Conservation (phyloP, 2,329 filamentous ascomycete species). For the Ustilaginoidea virens region DNA sequence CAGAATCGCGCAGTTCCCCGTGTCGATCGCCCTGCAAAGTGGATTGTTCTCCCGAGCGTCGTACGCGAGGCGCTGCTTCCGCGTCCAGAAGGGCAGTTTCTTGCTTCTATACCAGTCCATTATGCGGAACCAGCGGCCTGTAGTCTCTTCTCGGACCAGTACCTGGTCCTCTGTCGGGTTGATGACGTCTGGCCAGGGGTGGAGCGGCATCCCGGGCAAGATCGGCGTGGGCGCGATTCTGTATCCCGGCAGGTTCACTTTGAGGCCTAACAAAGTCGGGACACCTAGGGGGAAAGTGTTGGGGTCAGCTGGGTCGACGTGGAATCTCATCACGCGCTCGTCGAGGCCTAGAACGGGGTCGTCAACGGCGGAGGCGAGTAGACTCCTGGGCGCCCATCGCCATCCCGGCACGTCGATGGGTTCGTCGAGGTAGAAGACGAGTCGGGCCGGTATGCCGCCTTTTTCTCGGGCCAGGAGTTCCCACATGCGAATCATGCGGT, state of each 20-base stretch:
- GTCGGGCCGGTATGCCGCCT: conserved; percentile 7
- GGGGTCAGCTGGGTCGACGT: background rate
- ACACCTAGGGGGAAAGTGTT: conserved; percentile 1
- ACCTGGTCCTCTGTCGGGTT: conserved; percentile 7
- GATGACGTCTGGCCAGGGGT: conserved; percentile 8
- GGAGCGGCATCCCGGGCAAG: conserved; percentile 3
- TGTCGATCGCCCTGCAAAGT: conserved; percentile 7
- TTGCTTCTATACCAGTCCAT: conserved; percentile 9
- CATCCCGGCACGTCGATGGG: conserved; percentile 9
- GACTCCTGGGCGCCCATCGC: conserved; percentile 13
- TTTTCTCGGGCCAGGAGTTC: conserved; percentile 7
- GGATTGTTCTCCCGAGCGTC: conserved; percentile 5
- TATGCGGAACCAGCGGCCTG: conserved; percentile 7
- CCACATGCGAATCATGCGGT: conserved; percentile 12
- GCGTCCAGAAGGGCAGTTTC: conserved; percentile 8
- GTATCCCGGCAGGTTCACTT: conserved; percentile 6
- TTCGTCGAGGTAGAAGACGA: conserved; percentile 13
- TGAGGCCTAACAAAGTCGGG: conserved; percentile 8
- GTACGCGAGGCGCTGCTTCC: conserved; percentile 5
- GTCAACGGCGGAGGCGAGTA: conserved; percentile 7
- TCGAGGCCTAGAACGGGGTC: conserved; percentile 7
- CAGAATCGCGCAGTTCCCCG: conserved; percentile 5
- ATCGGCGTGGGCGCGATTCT: conserved; percentile 3
- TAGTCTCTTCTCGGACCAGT: conserved; percentile 5
- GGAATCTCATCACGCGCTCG: conserved; percentile 7